Evolutionary conservation across 805 yeast genomes (phyloP), one percentile per base, ranked within the genome.

Genomic region (Saccharomycopsis babjevae): DNA sequence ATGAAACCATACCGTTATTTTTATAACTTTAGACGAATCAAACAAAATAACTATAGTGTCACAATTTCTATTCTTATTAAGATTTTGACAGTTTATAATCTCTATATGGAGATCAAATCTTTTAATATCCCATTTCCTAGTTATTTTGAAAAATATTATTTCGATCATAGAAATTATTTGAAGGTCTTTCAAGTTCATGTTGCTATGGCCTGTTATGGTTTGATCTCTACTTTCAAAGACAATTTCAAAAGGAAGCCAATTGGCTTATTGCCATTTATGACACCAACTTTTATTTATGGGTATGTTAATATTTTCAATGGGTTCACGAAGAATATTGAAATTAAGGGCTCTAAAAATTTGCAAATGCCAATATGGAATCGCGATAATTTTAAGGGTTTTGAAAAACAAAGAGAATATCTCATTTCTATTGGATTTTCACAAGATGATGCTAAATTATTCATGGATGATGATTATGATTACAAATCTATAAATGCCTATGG

Each of bases 181-280:
- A 50, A 68, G 1, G 61, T 74, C 0, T 69, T 77, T 34, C 57
- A 74, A 25, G 74, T 76, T 2, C 83, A 81, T 62, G 67, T 77
- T 0, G 74, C 79, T 50, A 64, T 74, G 1, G 68, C 76, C 3
- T 73, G 75, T 10, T 73, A 76, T 59, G 77, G 79, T 10, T 68
- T 79, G 15, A 63, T 82, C 20, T 64, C 67, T 6, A 68, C 70
- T 5, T 8, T 61, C 66, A 4, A 65, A 68, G 18, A 66, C 68
- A n/a, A 64, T 74, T 2, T 78, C 79, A 5, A 70, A 71, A 34
- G 67, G 71, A 0, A 72, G 83, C 52, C 52, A 46, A 22, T 5
- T 10, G 52, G 32, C 3, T 25, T 46, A 11, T 22, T 46, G 16
- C 52, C 52, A 22, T 46, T 46, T 46, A 22, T 46, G 32, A 46